These are phyloP conservation scores for Gnetum montanum DNA, from an alignment of 75 land plant species.

Conservation along the genomic window DNA sequence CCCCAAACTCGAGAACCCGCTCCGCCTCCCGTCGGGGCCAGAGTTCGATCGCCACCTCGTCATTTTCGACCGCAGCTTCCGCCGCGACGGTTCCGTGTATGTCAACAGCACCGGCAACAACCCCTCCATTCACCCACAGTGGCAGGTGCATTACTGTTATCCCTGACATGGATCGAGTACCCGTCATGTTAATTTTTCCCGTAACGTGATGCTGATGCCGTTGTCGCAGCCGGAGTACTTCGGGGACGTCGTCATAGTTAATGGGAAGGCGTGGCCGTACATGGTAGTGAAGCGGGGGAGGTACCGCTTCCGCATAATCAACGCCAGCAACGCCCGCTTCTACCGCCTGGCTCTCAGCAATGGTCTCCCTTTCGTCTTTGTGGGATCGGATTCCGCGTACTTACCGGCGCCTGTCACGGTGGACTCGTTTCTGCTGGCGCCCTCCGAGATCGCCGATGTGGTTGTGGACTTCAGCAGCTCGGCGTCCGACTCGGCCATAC, in stretches of 20 bases:
- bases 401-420: slow-evolving; percentile 8
- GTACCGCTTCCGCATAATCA: slow-evolving; percentile 29
- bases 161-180: background rate
- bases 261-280: slow-evolving; percentile 43
- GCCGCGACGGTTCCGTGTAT: slow-evolving; percentile 14
- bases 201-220: too few species aligned
- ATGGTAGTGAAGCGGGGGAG: slow-evolving; percentile 14
- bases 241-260: slow-evolving; percentile 25
- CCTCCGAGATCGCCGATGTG: slow-evolving; percentile 24
- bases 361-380: slow-evolving; percentile 14
- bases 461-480: slow-evolving; percentile 18
- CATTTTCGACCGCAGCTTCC: slow-evolving; percentile 15
- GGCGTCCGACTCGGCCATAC: background rate
- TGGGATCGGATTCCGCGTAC: slow-evolving; percentile 25
- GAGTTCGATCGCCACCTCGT: slow-evolving; percentile 14
- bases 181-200: too few species aligned
- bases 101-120: slow-evolving; percentile 24
- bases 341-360: slow-evolving; percentile 14
- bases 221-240: slow-evolving; percentile 39
- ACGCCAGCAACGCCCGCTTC: slow-evolving; percentile 28
- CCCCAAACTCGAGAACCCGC: slow-evolving; percentile 7
- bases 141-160: slow-evolving; percentile 18
- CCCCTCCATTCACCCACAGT: slow-evolving; percentile 25
- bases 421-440: slow-evolving; percentile 9
- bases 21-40: slow-evolving; percentile 13